Evolutionary conservation across 768 basidiomycete genomes (phyloP).

Genomic region (Termitomyces sp.): DNA sequence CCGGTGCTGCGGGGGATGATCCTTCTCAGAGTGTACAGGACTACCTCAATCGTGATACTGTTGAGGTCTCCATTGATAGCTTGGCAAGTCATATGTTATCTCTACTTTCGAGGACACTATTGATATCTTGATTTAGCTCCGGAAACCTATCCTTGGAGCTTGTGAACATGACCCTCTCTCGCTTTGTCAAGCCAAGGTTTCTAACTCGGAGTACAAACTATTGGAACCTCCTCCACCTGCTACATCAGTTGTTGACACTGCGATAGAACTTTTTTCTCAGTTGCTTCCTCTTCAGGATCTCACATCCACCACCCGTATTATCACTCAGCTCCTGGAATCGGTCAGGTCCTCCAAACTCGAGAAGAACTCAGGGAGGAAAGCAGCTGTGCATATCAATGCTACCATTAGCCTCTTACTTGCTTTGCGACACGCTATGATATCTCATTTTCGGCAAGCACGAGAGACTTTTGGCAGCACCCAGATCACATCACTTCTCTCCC

Average conservation of each 20-base stretch:
- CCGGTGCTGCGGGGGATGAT: slow-evolving; percentile 29
- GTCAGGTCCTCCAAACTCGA: slow-evolving; percentile 76
- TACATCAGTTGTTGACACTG: slow-evolving; percentile 82
- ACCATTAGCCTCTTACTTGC: slow-evolving; percentile 68
- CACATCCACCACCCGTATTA: slow-evolving; percentile 42
- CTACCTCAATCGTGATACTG: slow-evolving; percentile 65
- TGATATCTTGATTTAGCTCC: slow-evolving; percentile 39
- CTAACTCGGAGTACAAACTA: slow-evolving; percentile 36
- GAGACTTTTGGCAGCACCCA: slow-evolving; percentile 65
- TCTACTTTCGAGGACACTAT: background rate
- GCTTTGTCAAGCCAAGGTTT: slow-evolving; percentile 48
- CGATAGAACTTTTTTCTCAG: slow-evolving; percentile 80
- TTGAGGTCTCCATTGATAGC: slow-evolving; percentile 75
- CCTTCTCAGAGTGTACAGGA: slow-evolving; percentile 32
- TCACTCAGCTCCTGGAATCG: slow-evolving; percentile 57
- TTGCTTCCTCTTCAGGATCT: slow-evolving; percentile 77
- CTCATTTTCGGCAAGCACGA: slow-evolving; percentile 49
- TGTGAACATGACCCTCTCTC: slow-evolving; percentile 83
- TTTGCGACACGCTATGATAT: slow-evolving; percentile 49
- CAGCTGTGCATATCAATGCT: slow-evolving; percentile 79
- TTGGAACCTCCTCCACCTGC: slow-evolving; percentile 68
- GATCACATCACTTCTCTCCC: slow-evolving; percentile 54
- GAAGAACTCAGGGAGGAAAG: slow-evolving; percentile 79
- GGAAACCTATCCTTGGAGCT: slow-evolving; percentile 74
- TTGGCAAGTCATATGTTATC: slow-evolving; percentile 44